These are phyloP conservation scores for Leccinellum luteum DNA, from an alignment of 768 basidiomycete genomes.

Conservation along the genomic window DNA sequence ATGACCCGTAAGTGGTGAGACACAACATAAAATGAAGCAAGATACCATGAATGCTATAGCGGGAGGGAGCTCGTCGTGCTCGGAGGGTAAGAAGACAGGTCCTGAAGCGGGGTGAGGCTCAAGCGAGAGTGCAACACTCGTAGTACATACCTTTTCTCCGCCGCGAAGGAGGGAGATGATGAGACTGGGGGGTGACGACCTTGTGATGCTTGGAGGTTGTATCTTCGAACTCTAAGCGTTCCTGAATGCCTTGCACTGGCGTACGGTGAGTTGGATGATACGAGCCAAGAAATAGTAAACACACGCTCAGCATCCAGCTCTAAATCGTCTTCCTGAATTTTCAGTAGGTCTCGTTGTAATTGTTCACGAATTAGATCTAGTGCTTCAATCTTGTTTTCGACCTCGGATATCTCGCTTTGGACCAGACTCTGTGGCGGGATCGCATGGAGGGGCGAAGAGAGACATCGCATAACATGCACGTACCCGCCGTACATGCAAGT, in stretches of 20 bases:
- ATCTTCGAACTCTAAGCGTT: slow-evolving; percentile 75
- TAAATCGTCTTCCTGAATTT: slow-evolving; percentile 90
- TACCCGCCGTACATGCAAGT: slow-evolving; percentile 85
- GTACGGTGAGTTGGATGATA: slow-evolving; percentile 2
- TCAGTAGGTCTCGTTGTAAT: slow-evolving; percentile 79
- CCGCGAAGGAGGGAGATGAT: slow-evolving; percentile 28
- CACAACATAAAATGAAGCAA: slow-evolving; percentile 1
- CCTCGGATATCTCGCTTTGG: slow-evolving; percentile 83
- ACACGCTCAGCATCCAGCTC: slow-evolving; percentile 95
- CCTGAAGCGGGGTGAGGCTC: slow-evolving; percentile 42
- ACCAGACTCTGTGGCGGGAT: slow-evolving; percentile 63
- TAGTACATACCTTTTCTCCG: slow-evolving; percentile 30
- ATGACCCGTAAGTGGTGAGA: slow-evolving; percentile 11
- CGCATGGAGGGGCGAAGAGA: slow-evolving; percentile 4
- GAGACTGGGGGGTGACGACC: slow-evolving; percentile 4
- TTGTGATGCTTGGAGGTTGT: slow-evolving; percentile 31
- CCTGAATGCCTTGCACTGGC: slow-evolving; percentile 85
- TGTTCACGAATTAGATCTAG: slow-evolving; percentile 77
- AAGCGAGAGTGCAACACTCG: not conserved
- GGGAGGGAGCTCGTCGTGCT: slow-evolving; percentile 92
- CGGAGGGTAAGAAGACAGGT: slow-evolving; percentile 94
- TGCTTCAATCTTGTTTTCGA: slow-evolving; percentile 85
- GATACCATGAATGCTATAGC: slow-evolving; percentile 96
- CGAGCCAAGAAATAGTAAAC: slow-evolving; percentile 30
- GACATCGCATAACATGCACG: slow-evolving; percentile 8